These are phyloP conservation scores for Naegleria fowleri DNA, from an alignment of 208 protist species.

Conservation along the genomic window DNA sequence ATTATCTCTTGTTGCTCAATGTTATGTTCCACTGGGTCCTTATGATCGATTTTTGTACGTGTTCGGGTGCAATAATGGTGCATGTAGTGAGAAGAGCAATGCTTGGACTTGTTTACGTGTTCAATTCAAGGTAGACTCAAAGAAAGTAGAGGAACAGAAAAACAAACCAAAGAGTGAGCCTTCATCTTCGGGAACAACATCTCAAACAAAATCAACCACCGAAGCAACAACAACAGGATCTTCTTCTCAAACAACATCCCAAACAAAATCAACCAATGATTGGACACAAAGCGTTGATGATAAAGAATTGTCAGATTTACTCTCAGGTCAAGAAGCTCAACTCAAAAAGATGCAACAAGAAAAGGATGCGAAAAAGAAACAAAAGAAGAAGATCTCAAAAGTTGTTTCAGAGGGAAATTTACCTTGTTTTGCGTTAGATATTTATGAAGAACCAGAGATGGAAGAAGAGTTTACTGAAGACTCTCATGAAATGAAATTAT, in stretches of 20 bases:
- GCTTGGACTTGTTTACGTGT: background rate
- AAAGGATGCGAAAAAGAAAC: background rate
- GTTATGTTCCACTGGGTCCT: background rate
- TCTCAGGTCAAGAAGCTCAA: background rate
- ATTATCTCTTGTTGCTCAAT: background rate
- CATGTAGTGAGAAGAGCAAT: background rate
- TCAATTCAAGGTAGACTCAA: background rate
- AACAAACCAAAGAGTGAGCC: too few species aligned
- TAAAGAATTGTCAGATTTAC: background rate
- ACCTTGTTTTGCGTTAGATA: background rate
- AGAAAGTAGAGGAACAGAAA: background rate
- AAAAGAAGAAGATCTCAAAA: slow-evolving; percentile 15
- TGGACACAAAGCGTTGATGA: background rate
- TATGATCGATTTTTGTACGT: slow-evolving; percentile 21
- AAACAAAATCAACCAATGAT: background rate
- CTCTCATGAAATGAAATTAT: background rate
- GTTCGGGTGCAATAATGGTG: slow-evolving; percentile 11
- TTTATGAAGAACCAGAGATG: slow-evolving; percentile 11
- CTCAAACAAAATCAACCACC: background rate
- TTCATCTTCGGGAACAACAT: background rate
- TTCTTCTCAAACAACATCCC: too few species aligned
- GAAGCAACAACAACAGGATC: background rate
- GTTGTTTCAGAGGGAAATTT: background rate
- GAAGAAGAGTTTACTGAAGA: background rate
- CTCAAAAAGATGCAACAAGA: background rate